A percentile compares a stretch with the other conserved stretches of the same genome.
These are phyloP conservation scores for Mrakia gelida DNA, from an alignment of 768 basidiomycete species.

Conservation along the genomic window DNA sequence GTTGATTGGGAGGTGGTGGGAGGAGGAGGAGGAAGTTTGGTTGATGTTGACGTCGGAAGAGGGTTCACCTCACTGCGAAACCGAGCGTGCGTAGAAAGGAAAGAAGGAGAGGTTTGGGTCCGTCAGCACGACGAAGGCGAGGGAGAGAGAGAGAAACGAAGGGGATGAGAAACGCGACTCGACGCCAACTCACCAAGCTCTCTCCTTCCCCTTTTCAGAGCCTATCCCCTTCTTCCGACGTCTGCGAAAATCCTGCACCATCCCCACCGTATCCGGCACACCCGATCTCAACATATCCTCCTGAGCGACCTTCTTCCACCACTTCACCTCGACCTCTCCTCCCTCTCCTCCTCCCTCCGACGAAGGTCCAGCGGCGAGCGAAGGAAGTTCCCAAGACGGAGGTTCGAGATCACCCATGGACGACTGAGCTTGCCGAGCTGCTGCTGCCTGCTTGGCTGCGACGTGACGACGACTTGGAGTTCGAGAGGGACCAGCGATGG, in stretches of 20 bases:
- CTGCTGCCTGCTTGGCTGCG: slow-evolving; percentile 5
- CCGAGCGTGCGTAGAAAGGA: neutral
- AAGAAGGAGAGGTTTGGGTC: too few species aligned
- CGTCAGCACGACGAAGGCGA: too few species aligned
- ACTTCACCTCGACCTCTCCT: slow-evolving; percentile 19
- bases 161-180: neutral
- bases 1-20: neutral
- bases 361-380: neutral
- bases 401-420: neutral
- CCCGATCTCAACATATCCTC: slow-evolving; percentile 22
- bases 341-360: neutral
- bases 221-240: slow-evolving; percentile 32
- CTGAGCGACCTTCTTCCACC: slow-evolving; percentile 24
- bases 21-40: neutral
- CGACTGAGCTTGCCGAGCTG: neutral
- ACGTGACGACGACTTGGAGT: slow-evolving; percentile 8
- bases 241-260: slow-evolving; percentile 33
- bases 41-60: slow-evolving; percentile 13
- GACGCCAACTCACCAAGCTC: slow-evolving; percentile 9
- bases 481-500: slow-evolving; percentile 30
- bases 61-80: neutral
- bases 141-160: neutral
- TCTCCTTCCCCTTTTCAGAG: slow-evolving; percentile 23
- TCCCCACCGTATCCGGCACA: slow-evolving; percentile 6
- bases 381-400: slow-evolving; percentile 9